Evolutionary conservation across 2,329 filamentous ascomycete species (phyloP).

Genomic region (Aureobasidium sp.): DNA sequence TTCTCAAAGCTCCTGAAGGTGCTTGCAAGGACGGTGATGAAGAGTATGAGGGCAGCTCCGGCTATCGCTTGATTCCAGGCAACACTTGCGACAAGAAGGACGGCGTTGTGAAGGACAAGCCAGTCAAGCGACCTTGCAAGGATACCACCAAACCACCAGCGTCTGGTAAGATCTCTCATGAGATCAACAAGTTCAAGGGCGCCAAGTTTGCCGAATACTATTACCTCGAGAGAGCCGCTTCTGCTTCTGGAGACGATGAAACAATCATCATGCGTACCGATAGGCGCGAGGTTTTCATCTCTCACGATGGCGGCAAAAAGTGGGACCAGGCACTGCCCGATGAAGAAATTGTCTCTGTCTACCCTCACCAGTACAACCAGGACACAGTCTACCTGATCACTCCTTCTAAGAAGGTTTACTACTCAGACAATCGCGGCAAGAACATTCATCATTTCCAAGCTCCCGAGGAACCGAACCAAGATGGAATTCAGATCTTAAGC

Average conservation of each 20-base stretch:
- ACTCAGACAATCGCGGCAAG: slow-evolving; percentile 72
- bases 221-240: slow-evolving; percentile 73
- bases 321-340: slow-evolving; percentile 64
- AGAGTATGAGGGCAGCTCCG: slow-evolving; percentile 77
- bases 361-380: slow-evolving; percentile 72
- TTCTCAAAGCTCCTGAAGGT: slow-evolving; percentile 60
- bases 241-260: slow-evolving; percentile 61
- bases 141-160: slow-evolving; percentile 50
- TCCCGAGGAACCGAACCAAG: slow-evolving; percentile 51
- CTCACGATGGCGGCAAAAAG: slow-evolving; percentile 78
- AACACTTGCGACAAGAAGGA: slow-evolving; percentile 40
- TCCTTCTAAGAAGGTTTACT: slow-evolving; percentile 58
- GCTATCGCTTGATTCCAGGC: slow-evolving; percentile 80
- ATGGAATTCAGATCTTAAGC: slow-evolving; percentile 49
- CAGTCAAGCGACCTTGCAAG: slow-evolving; percentile 66
- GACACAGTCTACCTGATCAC: slow-evolving; percentile 86
- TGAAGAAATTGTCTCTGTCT: slow-evolving; percentile 62
- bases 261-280: slow-evolving; percentile 58
- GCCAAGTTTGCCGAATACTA: slow-evolving; percentile 49
- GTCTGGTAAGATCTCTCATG: slow-evolving; percentile 59
- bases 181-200: slow-evolving; percentile 56
- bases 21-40: slow-evolving; percentile 65
- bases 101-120: slow-evolving; percentile 36
- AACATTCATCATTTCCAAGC: slow-evolving; percentile 68
- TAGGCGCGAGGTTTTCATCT: slow-evolving; percentile 60